Evolutionary conservation across 2,329 filamentous ascomycete genomes (phyloP), one percentile per base, ranked within the genome.

Genomic region (Colletotrichum sp.): DNA sequence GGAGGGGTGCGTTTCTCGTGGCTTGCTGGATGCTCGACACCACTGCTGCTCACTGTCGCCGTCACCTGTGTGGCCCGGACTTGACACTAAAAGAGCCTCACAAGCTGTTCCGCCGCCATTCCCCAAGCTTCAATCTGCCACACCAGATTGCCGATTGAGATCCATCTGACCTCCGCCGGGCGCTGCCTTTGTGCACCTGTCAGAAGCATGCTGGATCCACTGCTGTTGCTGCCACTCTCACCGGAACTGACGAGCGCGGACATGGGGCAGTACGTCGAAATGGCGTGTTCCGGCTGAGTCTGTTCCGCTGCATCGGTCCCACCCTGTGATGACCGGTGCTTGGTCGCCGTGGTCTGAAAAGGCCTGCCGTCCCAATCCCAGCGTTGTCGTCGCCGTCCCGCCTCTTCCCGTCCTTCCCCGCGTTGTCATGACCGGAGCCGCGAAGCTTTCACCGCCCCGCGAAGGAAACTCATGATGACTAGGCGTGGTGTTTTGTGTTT

Each of bases 131-230:
- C 21, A 52, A 63, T 71, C 62, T 65, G 28, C 72, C 24, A 52
- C 21, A 26, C 32, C 69, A 71, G 72, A 76, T 76, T 72, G 69
- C 72, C 72, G 76, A 76, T 69, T 63, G 44, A 72, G 68, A 76
- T 69, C 66, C 68, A 73, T 60, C 73, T 73, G 44, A 73, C 64
- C 64, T 64, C 72, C 57, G 52, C 57, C 55, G 72, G 18, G 44
- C 69, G 69, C 62, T 21, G 64, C 73, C 69, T 66, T 63, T 36
- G 64, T 57, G 62, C 26, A 52, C 69, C 69, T 64, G 72, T 72
- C 69, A 72, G 28, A 62, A 75, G 32, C 39, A 30, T 16, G 32
- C 36, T 16, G 55, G 63, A 68, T 18, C 73, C 57, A 69, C 73
- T 52, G 24, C 64, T 32, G 15, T 55, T 18, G 67, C 64, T 28